These are phyloP conservation scores for Sclerotinia sclerotiorum DNA, from an alignment of 2,329 filamentous ascomycete species.

Conservation along the genomic window DNA sequence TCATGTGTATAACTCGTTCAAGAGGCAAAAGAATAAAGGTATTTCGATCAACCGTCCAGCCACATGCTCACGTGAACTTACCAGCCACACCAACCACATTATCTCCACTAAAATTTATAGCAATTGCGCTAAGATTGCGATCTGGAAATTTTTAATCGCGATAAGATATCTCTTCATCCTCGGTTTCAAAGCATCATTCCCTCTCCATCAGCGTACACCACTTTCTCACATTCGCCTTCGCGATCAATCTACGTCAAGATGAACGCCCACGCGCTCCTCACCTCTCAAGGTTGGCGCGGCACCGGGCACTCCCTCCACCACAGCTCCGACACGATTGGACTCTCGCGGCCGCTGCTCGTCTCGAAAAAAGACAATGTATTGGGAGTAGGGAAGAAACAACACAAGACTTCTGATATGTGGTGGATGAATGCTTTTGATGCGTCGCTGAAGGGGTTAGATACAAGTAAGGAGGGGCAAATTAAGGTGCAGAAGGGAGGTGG, in stretches of 20 bases:
- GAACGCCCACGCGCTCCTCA: conserved; percentile 81
- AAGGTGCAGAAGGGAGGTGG: conserved; percentile 56
- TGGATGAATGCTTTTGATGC: conserved; percentile 95
- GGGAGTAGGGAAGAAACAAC: conserved; percentile 76
- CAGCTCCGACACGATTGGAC: conserved; percentile 68
- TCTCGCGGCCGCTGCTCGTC: conserved; percentile 79
- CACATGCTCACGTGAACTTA: not conserved
- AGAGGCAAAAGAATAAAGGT: not conserved
- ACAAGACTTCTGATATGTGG: conserved; percentile 76
- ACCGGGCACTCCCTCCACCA: conserved; percentile 84
- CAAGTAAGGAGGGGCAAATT: conserved; percentile 54
- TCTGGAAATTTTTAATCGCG: conserved; percentile 20
- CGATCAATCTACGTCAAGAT: conserved; percentile 49
- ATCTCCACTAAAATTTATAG: conserved; percentile 1
- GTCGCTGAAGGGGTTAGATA: conserved; percentile 77
- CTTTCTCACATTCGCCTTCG: not conserved
- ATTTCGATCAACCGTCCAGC: not conserved
- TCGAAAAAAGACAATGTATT: conserved; percentile 78
- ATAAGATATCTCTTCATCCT: conserved; percentile 22
- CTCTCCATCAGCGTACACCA: not conserved
- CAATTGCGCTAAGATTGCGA: conserved; percentile 20
- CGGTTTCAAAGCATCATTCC: not conserved
- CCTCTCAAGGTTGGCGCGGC: conserved; percentile 86
- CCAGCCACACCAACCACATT: not conserved
- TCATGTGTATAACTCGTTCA: not conserved